Percentiles rank a stretch among this genome's conserved stretches.
These are phyloP conservation scores for Lumnitzera racemosa DNA, from an alignment of 345 rosid genomes.

Conservation along the genomic window DNA sequence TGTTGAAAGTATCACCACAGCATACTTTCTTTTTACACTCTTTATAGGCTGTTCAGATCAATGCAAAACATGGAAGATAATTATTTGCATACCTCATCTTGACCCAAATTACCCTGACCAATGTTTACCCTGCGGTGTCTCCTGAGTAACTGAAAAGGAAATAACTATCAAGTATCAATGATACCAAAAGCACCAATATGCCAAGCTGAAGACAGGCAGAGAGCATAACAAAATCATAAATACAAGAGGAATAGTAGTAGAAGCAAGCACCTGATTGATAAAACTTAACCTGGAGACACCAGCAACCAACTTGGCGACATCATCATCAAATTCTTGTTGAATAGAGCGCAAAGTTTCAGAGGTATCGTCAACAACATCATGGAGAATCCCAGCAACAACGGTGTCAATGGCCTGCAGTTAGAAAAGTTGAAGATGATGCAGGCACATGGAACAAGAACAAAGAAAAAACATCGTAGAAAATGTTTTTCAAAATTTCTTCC, in stretches of 20 bases:
- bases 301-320: slow-evolving; percentile 55
- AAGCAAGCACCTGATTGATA: slow-evolving; percentile 49
- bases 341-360: slow-evolving; percentile 35
- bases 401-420: slow-evolving; percentile 50
- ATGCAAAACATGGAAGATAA: neutral
- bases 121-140: slow-evolving; percentile 61
- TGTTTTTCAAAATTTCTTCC: too few species aligned
- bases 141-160: slow-evolving; percentile 39
- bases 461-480: neutral
- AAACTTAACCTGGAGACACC: slow-evolving; percentile 64
- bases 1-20: neutral
- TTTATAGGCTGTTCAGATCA: neutral
- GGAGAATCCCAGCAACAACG: slow-evolving; percentile 67
- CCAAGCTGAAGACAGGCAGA: slow-evolving; percentile 3
- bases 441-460: too few species aligned
- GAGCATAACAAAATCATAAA: neutral
- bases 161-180: neutral
- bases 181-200: neutral
- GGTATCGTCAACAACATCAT: slow-evolving; percentile 58
- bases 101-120: slow-evolving; percentile 39
- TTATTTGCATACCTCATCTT: slow-evolving; percentile 41
- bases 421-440: neutral
- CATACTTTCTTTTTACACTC: neutral
- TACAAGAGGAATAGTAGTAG: neutral
- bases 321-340: slow-evolving; percentile 56